A percentile compares a stretch with the other conserved stretches of the same genome.
Evolutionary conservation across 1,284 basidiomycete genomes (phyloP).

Genomic region (Phylloboletellus chloephorus): DNA sequence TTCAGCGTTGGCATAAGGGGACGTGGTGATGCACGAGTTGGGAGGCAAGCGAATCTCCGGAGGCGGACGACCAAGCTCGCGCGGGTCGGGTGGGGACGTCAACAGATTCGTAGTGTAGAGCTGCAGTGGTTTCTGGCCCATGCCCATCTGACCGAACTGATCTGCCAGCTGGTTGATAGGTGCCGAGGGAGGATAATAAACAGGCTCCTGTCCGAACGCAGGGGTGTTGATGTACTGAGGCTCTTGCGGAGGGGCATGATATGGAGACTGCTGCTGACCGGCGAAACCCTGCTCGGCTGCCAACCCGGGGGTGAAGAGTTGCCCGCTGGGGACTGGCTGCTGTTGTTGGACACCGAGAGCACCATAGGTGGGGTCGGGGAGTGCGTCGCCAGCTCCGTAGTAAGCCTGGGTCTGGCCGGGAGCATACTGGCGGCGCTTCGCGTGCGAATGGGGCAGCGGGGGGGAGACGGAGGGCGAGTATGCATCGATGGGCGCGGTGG

Average conservation of each 20-base stretch:
- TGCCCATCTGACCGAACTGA: constrained; percentile 86
- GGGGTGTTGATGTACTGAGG: constrained; percentile 57
- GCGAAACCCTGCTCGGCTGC: constrained; percentile 61
- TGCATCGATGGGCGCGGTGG: constrained; percentile 35
- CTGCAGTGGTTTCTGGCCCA: constrained; percentile 68
- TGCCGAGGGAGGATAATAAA: constrained; percentile 45
- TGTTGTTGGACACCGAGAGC: constrained; percentile 36
- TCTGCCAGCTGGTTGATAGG: constrained; percentile 65
- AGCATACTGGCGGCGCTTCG: constrained; percentile 86
- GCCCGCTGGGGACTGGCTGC: constrained; percentile 44
- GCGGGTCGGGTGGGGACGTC: constrained; percentile 85
- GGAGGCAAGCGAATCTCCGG: constrained; percentile 89
- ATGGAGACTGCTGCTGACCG: constrained; percentile 46
- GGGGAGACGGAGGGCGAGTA: constrained; percentile 38
- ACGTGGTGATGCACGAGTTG: constrained; percentile 73
- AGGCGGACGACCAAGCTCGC: constrained; percentile 74
- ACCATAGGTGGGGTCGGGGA: constrained; percentile 38
- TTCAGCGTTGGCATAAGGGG: constrained; percentile 81
- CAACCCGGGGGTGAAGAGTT: constrained; percentile 84
- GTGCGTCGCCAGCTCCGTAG: constrained; percentile 51
- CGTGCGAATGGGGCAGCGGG: constrained; percentile 31
- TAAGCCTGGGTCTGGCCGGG: constrained; percentile 85
- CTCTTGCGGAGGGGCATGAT: constrained; percentile 47
- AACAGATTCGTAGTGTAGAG: constrained; percentile 85
- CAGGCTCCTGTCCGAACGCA: constrained; percentile 43